Evolutionary conservation across 352 stramenopile genomes (phyloP).

Genomic region (Aphanomyces cochlioides): DNA sequence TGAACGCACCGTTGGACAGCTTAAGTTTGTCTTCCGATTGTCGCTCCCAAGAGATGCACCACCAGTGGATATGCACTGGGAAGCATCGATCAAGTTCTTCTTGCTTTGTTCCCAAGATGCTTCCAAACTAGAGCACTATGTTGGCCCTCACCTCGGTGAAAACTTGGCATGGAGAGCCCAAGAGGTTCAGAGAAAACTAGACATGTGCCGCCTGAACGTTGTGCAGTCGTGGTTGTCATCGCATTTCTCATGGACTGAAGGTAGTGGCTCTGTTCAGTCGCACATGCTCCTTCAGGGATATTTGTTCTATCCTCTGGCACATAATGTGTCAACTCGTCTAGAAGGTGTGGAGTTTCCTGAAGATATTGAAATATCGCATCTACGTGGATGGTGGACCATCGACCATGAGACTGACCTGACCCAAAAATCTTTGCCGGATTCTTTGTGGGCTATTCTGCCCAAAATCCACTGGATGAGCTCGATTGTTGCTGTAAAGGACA

Average conservation of each 20-base stretch:
- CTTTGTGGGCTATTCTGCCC: conserved; percentile 56
- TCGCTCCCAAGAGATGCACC: not conserved
- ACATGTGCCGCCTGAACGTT: conserved; percentile 50
- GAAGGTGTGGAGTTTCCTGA: conserved; percentile 30
- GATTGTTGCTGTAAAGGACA: conserved; percentile 37
- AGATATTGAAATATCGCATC: conserved; percentile 43
- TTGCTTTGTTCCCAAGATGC: conserved; percentile 34
- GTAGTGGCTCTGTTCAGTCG: conserved; percentile 51
- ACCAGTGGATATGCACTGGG: conserved; percentile 52
- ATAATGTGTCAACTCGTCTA: conserved; percentile 43
- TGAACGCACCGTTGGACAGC: conserved; percentile 62
- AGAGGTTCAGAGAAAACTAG: conserved; percentile 63
- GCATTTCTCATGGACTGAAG: conserved; percentile 33
- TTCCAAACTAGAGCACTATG: conserved; percentile 58
- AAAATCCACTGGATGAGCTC: conserved; percentile 68
- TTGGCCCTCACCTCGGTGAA: conserved; percentile 65
- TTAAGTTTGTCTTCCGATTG: conserved; percentile 70
- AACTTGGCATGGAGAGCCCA: conserved; percentile 68
- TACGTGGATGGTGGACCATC: conserved; percentile 66
- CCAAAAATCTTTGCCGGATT: conserved; percentile 40
- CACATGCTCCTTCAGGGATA: conserved; percentile 59
- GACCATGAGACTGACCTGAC: conserved; percentile 46
- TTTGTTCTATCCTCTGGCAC: conserved; percentile 56
- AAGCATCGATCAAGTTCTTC: conserved; percentile 81
- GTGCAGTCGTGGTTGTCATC: conserved; percentile 49